Conservation (phyloP, 768 basidiomycete species). For the Mycena leptocephala region DNA sequence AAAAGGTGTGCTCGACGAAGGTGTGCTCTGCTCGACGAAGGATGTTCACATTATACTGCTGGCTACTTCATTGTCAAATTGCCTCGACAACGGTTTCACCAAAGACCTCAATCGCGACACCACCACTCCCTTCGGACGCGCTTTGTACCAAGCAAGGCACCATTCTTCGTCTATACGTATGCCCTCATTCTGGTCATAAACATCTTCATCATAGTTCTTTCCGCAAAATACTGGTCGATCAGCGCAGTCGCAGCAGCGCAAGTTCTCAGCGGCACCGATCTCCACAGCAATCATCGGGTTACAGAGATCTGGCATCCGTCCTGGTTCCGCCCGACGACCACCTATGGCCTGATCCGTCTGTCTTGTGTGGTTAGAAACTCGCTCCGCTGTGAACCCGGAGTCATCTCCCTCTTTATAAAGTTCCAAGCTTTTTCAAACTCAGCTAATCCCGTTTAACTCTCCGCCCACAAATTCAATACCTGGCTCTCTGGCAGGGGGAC, state of each 20-base stretch:
- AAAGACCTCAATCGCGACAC: constrained; percentile 44
- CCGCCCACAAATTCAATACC: no score
- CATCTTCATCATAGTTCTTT: constrained; percentile 52
- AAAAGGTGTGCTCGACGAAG: no score
- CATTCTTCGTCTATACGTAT: constrained; percentile 60
- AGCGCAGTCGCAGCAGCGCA: constrained; percentile 56
- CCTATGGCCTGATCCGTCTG: constrained; percentile 58
- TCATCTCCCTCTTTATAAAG: no score
- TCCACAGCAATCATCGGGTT: constrained; percentile 45
- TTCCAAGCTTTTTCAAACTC: no score
- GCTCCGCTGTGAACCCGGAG: no score
- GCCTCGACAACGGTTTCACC: constrained; percentile 32
- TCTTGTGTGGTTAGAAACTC: constrained; percentile 59
- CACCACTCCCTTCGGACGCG: constrained; percentile 59
- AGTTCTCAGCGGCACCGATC: constrained; percentile 52
- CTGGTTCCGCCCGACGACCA: constrained; percentile 56
- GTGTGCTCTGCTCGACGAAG: no score
- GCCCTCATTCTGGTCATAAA: constrained; percentile 54
- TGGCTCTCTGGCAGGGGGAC: no score
- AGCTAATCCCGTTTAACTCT: no score
- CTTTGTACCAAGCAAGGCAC: constrained; percentile 58
- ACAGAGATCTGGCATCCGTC: constrained; percentile 49
- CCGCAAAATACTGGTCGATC: constrained; percentile 60
- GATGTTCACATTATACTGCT: not conserved
- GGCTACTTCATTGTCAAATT: constrained; percentile 17